Evolutionary conservation across 306 rosid genomes (phyloP).

Genomic region (Albizia julibrissin): DNA sequence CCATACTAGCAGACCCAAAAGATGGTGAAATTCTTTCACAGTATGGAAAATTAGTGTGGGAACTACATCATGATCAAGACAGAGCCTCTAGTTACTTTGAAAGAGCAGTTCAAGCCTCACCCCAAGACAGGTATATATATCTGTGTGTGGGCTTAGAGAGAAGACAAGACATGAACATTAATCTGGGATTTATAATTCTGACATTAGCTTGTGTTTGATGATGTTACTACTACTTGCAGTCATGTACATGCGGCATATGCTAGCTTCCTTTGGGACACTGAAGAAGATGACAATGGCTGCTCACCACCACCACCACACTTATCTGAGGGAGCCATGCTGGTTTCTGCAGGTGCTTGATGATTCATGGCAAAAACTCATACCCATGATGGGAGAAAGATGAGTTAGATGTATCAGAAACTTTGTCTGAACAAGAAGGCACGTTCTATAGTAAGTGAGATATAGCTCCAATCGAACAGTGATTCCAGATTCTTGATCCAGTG

Average conservation of each 20-base stretch:
- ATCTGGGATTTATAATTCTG: constrained; percentile 1
- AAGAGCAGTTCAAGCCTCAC: constrained; percentile 79
- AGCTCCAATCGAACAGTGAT: not conserved
- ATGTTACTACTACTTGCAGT: constrained; percentile 42
- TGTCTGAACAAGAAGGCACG: not conserved
- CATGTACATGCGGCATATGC: constrained; percentile 90
- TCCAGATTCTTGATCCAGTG: not conserved
- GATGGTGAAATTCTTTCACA: constrained; percentile 79
- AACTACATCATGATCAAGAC: constrained; percentile 64
- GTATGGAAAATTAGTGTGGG: constrained; percentile 84
- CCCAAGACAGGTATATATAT: constrained; percentile 60
- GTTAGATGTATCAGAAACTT: not conserved
- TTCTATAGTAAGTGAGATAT: not conserved
- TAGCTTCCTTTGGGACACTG: constrained; percentile 81
- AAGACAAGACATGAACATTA: not conserved
- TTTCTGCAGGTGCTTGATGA: constrained; percentile 44
- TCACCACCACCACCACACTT: constrained; percentile 25
- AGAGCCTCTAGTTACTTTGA: constrained; percentile 71
- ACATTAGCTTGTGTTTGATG: constrained; percentile 28
- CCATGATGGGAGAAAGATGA: not conserved
- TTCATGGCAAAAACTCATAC: not conserved
- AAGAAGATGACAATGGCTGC: constrained; percentile 49
- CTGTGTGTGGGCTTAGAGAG: constrained; percentile 32
- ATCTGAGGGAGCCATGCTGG: constrained; percentile 44
- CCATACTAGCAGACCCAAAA: constrained; percentile 70